These are phyloP conservation scores for Penicillium salamii DNA, from an alignment of 495 filamentous ascomycete species.

Conservation along the genomic window DNA sequence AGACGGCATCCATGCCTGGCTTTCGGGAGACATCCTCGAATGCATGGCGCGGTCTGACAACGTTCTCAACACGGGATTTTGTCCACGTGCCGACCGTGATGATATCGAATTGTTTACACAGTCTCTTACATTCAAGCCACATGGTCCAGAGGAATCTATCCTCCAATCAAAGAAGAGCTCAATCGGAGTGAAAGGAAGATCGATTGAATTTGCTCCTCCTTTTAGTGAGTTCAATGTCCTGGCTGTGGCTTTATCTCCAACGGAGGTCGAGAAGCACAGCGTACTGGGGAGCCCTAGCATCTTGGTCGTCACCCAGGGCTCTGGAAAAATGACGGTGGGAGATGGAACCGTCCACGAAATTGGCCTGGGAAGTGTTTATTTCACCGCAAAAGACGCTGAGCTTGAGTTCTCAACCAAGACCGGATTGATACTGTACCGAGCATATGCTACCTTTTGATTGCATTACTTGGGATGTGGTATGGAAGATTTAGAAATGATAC, in stretches of 20 bases:
- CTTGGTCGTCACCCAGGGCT: slow-evolving; percentile 57
- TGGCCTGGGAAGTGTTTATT: slow-evolving; percentile 59
- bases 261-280: slow-evolving; percentile 52
- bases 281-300: slow-evolving; percentile 58
- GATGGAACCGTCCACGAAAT: slow-evolving; percentile 43
- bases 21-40: slow-evolving; percentile 76
- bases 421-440: slow-evolving; percentile 50
- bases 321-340: slow-evolving; percentile 51
- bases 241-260: slow-evolving; percentile 47
- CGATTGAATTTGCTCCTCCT: slow-evolving; percentile 58
- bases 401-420: slow-evolving; percentile 42
- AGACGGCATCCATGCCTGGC: slow-evolving; percentile 72
- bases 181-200: slow-evolving; percentile 51
- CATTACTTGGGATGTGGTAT: too few species aligned
- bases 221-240: slow-evolving; percentile 72
- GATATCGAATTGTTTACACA: slow-evolving; percentile 56
- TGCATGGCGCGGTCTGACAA: slow-evolving; percentile 81
- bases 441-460: slow-evolving; percentile 37
- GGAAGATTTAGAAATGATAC: too few species aligned
- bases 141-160: slow-evolving; percentile 48
- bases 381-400: slow-evolving; percentile 55
- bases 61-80: slow-evolving; percentile 71
- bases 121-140: slow-evolving; percentile 58
- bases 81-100: slow-evolving; percentile 59
- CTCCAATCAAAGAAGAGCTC: slow-evolving; percentile 40